phyloP scores from a whole-genome alignment of 1,284 basidiomycete genomes.

The Heimioporus retisporus region DNA sequence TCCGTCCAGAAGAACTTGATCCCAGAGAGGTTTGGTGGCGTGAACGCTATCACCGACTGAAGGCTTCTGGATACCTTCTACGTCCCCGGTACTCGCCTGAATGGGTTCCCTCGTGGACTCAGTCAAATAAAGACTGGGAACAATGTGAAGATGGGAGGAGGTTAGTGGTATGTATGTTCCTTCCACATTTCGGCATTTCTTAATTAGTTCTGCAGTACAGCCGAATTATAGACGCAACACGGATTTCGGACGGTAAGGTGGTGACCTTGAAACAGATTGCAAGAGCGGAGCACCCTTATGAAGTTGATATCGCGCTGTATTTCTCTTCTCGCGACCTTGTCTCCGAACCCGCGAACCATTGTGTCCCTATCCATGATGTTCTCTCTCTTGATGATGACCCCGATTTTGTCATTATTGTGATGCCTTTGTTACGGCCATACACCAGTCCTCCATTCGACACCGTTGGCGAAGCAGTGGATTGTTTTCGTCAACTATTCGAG shows the following conservation, averaged over 20 bases:
- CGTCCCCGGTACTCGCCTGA: conserved; percentile 36
- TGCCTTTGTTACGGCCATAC: conserved; percentile 24
- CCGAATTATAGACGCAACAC: conserved; percentile 23
- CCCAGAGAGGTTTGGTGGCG: conserved; percentile 22
- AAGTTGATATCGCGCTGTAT: conserved; percentile 21
- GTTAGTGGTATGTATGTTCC: conserved; percentile 8
- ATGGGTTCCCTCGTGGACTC: conserved; percentile 40
- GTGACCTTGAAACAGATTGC: conserved; percentile 25
- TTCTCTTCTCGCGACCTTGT: conserved; percentile 14
- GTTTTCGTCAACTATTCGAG: conserved; percentile 28
- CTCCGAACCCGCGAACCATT: conserved; percentile 20
- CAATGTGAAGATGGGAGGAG: conserved; percentile 9
- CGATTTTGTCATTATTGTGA: conserved; percentile 19
- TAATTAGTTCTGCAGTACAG: background rate
- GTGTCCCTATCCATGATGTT: conserved; percentile 26
- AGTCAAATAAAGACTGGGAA: background rate
- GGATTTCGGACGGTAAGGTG: conserved; percentile 13
- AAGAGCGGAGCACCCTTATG: conserved; percentile 15
- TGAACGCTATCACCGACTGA: conserved; percentile 25
- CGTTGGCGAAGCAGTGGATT: conserved; percentile 24
- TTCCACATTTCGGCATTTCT: no score
- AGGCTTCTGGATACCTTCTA: conserved; percentile 35
- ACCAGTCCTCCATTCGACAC: conserved; percentile 25
- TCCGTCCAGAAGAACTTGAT: conserved; percentile 5
- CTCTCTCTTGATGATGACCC: conserved; percentile 3